These are phyloP conservation scores for Pseudogymnoascus verrucosus DNA, from an alignment of 2,329 filamentous ascomycete species.

Conservation along the genomic window DNA sequence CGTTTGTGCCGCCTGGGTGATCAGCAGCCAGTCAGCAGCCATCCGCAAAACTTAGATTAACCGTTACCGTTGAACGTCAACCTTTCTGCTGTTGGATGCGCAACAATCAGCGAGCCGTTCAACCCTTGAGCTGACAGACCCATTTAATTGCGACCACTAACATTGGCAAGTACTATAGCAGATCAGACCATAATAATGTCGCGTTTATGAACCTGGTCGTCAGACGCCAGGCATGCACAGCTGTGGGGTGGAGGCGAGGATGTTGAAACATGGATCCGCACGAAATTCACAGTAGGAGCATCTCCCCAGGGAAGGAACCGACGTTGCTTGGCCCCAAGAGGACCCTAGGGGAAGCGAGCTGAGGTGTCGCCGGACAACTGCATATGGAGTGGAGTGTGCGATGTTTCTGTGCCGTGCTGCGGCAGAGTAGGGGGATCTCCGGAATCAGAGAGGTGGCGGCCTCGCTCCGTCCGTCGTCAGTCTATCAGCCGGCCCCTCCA, in stretches of 20 bases:
- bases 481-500: background rate
- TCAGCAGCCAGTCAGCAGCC: background rate
- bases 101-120: background rate
- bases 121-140: background rate
- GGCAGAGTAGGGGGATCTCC: background rate
- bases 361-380: background rate
- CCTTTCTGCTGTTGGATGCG: background rate
- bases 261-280: slow-evolving; percentile 3
- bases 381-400: background rate
- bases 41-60: slow-evolving; percentile 2
- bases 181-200: slow-evolving; percentile 3
- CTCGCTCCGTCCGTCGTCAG: background rate
- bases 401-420: background rate
- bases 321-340: background rate
- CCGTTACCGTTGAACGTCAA: background rate
- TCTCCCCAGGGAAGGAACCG: background rate
- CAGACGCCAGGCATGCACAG: slow-evolving; percentile 2
- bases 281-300: background rate
- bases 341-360: background rate
- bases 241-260: background rate
- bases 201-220: slow-evolving; percentile 4
- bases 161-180: background rate
- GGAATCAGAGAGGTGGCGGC: background rate
- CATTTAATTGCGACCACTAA: slow-evolving; percentile 1
- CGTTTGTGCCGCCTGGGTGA: background rate